Base-by-base conservation (phyloP, 2,329 filamentous ascomycete genomes). In the Ascochyta rabiei region DNA sequence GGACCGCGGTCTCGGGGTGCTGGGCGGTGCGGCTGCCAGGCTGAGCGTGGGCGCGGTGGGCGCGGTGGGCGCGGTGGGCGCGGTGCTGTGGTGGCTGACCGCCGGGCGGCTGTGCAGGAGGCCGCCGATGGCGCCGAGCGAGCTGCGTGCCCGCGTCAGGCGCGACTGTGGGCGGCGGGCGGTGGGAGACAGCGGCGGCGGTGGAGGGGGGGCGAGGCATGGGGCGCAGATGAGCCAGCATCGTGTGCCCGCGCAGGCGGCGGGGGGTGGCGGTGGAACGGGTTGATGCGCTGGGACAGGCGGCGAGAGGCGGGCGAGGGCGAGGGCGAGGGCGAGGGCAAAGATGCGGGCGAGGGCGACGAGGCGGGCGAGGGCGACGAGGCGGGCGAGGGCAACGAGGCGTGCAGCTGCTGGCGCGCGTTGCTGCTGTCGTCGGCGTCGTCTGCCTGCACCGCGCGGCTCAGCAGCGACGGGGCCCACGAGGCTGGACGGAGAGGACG, bases 111-210 rank as follows among this genome's bases (percentile, higher is more conserved):
- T 61, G 47, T 66, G 62, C 44, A 76, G 66, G 24, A 74, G 56
- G 43, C 59, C 62, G 18, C 68, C 60, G 41, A 76, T 62, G 18
- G 73, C 74, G 43, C 66, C 67, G 56, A 77, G 68, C 33, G 73
- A 74, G 23, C 71, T 67, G 56, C 74, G 74, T 38, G 72, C 72
- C 35, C 75, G 62, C 50, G 45, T 66, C 48, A 76, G 66, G 40
- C 73, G 64, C 33, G 72, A 71, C 41, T 60, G 68, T 41, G 69
- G 66, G 47, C 72, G 70, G 59, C 52, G 59, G 30, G 43, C 40
- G 48, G 53, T 33, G 60, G 1, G 15, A 16, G n/a, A 6, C 3
- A 2, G 31, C 5, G 31, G 31, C 4, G 31, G 16, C 6, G n/a
- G 15, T 13, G 28, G 13, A 13, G n/a, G 31, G 3, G n/a, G 46